Percentiles rank a stretch among this genome's conserved stretches.
Evolutionary conservation across 2,329 filamentous ascomycete genomes (phyloP).

Genomic region (Tympanopsis confertula): DNA sequence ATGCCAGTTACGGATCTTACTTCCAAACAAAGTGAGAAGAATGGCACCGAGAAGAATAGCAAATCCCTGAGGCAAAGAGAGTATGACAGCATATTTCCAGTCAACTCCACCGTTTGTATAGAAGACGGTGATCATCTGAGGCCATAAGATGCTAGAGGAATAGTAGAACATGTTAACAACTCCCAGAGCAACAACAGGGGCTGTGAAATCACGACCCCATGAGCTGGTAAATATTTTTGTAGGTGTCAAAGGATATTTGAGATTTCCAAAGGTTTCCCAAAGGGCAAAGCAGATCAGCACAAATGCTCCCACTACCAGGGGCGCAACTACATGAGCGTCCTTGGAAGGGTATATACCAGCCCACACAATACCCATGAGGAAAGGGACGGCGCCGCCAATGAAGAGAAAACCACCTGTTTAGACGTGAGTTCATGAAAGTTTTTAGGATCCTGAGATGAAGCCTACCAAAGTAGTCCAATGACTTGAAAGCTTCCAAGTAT

Average conservation of each 20-base stretch:
- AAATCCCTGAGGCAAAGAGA: slow-evolving; percentile 30
- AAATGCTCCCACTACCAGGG: slow-evolving; percentile 20
- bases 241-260: slow-evolving; percentile 27
- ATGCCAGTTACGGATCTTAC: slow-evolving; percentile 29
- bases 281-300: slow-evolving; percentile 21
- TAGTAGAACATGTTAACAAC: slow-evolving; percentile 41
- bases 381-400: slow-evolving; percentile 18
- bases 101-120: slow-evolving; percentile 22
- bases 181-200: slow-evolving; percentile 27
- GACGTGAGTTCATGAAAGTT: too few relatives aligned
- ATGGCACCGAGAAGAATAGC: slow-evolving; percentile 29
- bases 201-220: slow-evolving; percentile 32
- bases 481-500: slow-evolving; percentile 7
- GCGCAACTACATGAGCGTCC: slow-evolving; percentile 22
- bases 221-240: slow-evolving; percentile 29
- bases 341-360: slow-evolving; percentile 20
- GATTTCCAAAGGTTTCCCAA: slow-evolving; percentile 23
- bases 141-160: slow-evolving; percentile 30
- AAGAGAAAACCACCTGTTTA: slow-evolving; percentile 25
- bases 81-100: slow-evolving; percentile 18
- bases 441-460: slow-evolving; percentile 18
- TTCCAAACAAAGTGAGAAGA: slow-evolving; percentile 25
- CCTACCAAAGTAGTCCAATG: slow-evolving; percentile 16
- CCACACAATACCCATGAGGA: slow-evolving; percentile 26
- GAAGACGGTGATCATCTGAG: slow-evolving; percentile 32